Evolutionary conservation across 139 green algal genomes (phyloP).

Genomic region (Chlamydomonas incerta): DNA sequence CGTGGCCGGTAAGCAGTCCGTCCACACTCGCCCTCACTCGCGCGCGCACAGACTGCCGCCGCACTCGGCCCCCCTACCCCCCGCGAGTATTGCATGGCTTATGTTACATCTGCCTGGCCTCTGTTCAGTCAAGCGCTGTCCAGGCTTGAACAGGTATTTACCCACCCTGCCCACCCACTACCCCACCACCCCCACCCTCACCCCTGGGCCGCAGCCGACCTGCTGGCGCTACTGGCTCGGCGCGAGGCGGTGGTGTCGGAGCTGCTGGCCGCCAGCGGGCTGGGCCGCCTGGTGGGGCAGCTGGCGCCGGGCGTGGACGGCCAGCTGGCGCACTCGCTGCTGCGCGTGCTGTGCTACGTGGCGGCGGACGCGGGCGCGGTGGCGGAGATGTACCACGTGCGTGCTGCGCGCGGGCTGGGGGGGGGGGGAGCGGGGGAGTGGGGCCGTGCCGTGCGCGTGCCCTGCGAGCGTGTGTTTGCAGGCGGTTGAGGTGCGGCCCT

Average conservation of each 20-base stretch:
- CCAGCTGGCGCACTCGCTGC: constrained; percentile 45
- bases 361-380: constrained; percentile 44
- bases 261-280: constrained; percentile 52
- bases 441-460: too few relatives aligned
- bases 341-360: constrained; percentile 66
- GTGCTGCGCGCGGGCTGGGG: background rate
- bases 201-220: constrained; percentile 52
- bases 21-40: background rate
- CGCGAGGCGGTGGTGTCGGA: constrained; percentile 54
- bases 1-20: background rate
- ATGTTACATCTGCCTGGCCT: too few relatives aligned
- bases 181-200: background rate
- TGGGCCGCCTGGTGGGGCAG: constrained; percentile 54
- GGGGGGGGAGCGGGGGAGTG: background rate
- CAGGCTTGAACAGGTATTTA: too few relatives aligned
- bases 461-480: too few relatives aligned
- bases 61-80: too few relatives aligned
- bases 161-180: too few relatives aligned
- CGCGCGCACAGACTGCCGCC: too few relatives aligned
- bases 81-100: too few relatives aligned
- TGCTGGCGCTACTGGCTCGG: constrained; percentile 57
- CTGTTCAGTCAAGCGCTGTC: too few relatives aligned
- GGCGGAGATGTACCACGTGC: constrained; percentile 63
- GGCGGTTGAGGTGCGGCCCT: too few relatives aligned
- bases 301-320: constrained; percentile 41